Conservation (phyloP, 495 filamentous ascomycete genomes). For the Daldinia grandis region DNA sequence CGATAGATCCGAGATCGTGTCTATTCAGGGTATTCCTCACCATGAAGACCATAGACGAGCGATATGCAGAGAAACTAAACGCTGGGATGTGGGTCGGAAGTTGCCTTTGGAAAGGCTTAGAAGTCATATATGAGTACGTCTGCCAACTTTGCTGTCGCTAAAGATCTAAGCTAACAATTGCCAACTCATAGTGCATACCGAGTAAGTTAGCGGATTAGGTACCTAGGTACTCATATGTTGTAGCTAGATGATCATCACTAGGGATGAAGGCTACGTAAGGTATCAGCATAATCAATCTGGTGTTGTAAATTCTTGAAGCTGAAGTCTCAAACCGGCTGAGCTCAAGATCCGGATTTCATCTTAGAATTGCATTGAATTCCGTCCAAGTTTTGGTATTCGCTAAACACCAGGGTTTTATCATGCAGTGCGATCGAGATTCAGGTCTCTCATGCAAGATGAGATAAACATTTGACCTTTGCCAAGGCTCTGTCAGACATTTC, state of each 20-base stretch:
- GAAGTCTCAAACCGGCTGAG: not conserved
- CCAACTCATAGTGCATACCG: conserved; percentile 34
- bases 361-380: not conserved
- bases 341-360: not conserved
- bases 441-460: not conserved
- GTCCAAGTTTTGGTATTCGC: not conserved
- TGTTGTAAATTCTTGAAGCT: not conserved
- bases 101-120: conserved; percentile 65
- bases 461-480: not conserved
- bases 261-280: too few species aligned
- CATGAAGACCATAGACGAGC: conserved; percentile 68
- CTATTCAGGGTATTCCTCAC: conserved; percentile 65
- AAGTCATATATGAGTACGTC: conserved; percentile 52
- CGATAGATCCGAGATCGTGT: conserved; percentile 65
- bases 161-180: not conserved
- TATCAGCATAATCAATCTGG: not conserved
- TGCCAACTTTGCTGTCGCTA: not conserved
- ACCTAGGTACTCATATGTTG: not conserved
- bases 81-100: conserved; percentile 69
- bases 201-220: conserved; percentile 31
- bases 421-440: not conserved
- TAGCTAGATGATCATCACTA: not conserved
- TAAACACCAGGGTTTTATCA: not conserved
- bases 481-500: not conserved
- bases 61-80: conserved; percentile 67